These are phyloP conservation scores for Tetracladium marchalianum DNA, from an alignment of 495 filamentous ascomycete genomes.

Conservation along the genomic window DNA sequence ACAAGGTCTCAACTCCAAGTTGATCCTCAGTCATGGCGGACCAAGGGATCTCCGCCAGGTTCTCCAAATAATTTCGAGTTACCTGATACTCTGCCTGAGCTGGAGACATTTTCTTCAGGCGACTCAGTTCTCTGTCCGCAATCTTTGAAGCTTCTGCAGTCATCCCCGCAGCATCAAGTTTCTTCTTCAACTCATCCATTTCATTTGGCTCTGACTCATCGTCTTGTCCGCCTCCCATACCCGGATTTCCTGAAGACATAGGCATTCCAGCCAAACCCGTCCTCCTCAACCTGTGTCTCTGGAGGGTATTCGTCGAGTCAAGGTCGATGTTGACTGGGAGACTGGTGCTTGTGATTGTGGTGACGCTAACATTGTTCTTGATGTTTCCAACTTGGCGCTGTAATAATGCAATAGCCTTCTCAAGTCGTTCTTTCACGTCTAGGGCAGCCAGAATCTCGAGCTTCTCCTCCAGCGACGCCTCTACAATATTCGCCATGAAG, in stretches of 20 bases:
- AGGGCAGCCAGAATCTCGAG: constrained; percentile 70
- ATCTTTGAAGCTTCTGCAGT: constrained; percentile 63
- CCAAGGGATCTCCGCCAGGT: constrained; percentile 92
- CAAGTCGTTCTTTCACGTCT: constrained; percentile 65
- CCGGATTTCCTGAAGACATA: constrained; percentile 30
- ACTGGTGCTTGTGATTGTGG: constrained; percentile 51
- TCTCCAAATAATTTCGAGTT: constrained; percentile 89
- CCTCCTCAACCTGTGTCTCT: constrained; percentile 38
- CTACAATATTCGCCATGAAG: constrained; percentile 87
- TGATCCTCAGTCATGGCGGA: constrained; percentile 75
- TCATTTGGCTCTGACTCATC: constrained; percentile 73
- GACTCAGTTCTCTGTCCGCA: constrained; percentile 77
- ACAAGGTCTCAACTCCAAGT: constrained; percentile 72
- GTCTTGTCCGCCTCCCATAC: constrained; percentile 27
- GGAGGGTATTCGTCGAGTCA: constrained; percentile 43
- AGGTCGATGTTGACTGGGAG: constrained; percentile 43
- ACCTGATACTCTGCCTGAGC: constrained; percentile 93
- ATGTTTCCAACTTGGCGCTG: constrained; percentile 68
- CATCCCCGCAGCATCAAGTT: constrained; percentile 69
- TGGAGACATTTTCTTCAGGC: constrained; percentile 90
- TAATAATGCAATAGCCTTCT: constrained; percentile 70
- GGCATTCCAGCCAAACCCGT: constrained; percentile 39
- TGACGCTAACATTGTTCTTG: constrained; percentile 73
- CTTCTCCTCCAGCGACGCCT: constrained; percentile 80
- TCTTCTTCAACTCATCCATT: constrained; percentile 85